A percentile compares a stretch with the other conserved stretches of the same genome.
Evolutionary conservation across 805 yeast genomes (phyloP).

Genomic region (Kluyveromyces starmeri): DNA sequence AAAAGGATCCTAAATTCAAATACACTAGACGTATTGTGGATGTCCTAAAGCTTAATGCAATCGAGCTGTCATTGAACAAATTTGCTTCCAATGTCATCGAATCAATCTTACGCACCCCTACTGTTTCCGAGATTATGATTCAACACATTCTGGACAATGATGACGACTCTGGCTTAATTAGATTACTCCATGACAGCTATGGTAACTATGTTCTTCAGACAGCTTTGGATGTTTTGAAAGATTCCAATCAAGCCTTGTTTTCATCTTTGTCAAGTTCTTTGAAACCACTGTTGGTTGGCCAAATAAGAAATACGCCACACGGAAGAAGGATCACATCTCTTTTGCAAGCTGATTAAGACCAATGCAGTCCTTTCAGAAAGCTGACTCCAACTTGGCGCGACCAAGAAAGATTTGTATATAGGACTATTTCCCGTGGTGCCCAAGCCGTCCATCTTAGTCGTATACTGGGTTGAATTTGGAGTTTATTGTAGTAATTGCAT

Average conservation of each 20-base stretch:
- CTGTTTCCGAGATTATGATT: conserved; percentile 39
- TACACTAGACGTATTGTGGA: conserved; percentile 29
- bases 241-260: conserved; percentile 34
- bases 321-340: conserved; percentile 88
- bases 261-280: conserved; percentile 46
- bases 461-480: too few species aligned
- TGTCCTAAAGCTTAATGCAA: conserved; percentile 26
- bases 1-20: conserved; percentile 24
- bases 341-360: conserved; percentile 28
- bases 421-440: too few species aligned
- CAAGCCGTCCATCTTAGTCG: too few species aligned
- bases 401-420: too few species aligned
- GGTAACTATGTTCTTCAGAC: conserved; percentile 96
- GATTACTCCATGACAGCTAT: conserved; percentile 76
- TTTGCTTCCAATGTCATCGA: conserved; percentile 93
- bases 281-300: conserved; percentile 64
- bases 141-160: conserved; percentile 36
- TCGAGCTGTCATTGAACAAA: conserved; percentile 68
- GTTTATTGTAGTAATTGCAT: too few species aligned
- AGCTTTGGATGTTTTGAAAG: conserved; percentile 52
- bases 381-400: too few species aligned
- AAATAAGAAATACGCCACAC: conserved; percentile 81
- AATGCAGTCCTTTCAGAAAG: too few species aligned
- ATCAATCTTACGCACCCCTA: conserved; percentile 55
- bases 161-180: conserved; percentile 30